These are phyloP conservation scores for Zopfochytrium polystomum DNA, from an alignment of 371 early-diverging fungal species.

Conservation along the genomic window DNA sequence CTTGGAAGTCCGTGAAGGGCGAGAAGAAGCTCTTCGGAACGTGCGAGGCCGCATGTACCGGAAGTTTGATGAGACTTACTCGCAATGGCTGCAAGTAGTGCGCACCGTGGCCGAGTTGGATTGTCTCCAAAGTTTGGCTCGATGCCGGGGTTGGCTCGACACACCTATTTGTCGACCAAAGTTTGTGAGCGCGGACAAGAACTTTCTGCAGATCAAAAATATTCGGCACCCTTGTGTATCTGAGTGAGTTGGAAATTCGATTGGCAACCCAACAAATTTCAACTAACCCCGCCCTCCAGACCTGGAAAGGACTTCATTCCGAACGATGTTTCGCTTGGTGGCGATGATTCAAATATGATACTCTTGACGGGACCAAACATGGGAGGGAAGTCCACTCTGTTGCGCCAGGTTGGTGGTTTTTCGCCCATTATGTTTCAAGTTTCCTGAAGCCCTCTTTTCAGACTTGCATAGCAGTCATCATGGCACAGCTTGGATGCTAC, in stretches of 20 bases:
- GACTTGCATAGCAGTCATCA: slow-evolving; percentile 93
- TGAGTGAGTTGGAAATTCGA: slow-evolving; percentile 40
- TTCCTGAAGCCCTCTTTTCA: slow-evolving; percentile 67
- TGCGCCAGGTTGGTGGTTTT: slow-evolving; percentile 23
- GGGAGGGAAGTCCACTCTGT: slow-evolving; percentile 36
- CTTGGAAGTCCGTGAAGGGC: slow-evolving; percentile 82
- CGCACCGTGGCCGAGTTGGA: slow-evolving; percentile 84
- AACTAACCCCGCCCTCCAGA: too few species aligned
- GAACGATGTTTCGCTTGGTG: slow-evolving; percentile 83
- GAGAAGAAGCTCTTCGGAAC: slow-evolving; percentile 65
- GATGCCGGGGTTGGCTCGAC: slow-evolving; percentile 68
- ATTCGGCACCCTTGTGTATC: slow-evolving; percentile 85
- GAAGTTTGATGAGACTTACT: slow-evolving; percentile 75
- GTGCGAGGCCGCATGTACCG: slow-evolving; percentile 70
- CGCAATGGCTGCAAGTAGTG: slow-evolving; percentile 64
- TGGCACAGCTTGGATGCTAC: slow-evolving; percentile 98
- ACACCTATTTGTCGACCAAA: slow-evolving; percentile 75
- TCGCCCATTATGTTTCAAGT: slow-evolving; percentile 24
- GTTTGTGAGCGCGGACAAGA: slow-evolving; percentile 49
- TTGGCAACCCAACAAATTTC: too few species aligned
- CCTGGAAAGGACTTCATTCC: slow-evolving; percentile 79
- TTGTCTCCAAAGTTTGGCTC: slow-evolving; percentile 79
- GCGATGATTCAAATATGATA: slow-evolving; percentile 65
- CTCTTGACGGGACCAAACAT: slow-evolving; percentile 97
- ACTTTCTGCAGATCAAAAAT: slow-evolving; percentile 72